Conservation (phyloP, 2,329 filamentous ascomycete species). For the Pleomassaria siparia region DNA sequence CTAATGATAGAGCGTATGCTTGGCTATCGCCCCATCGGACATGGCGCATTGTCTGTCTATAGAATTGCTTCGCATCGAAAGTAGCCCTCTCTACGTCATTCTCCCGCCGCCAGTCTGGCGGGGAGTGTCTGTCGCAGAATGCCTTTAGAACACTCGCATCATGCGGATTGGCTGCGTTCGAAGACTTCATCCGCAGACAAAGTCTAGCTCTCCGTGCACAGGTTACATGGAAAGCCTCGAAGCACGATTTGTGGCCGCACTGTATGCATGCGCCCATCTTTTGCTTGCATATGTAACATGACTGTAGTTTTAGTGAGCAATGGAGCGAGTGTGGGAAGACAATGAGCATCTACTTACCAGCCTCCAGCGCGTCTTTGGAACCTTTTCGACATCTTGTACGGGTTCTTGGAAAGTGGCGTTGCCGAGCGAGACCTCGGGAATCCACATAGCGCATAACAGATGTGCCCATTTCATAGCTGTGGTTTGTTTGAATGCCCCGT, state of each 20-base stretch:
- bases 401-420: slow-evolving; percentile 99
- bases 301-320: slow-evolving; percentile 35
- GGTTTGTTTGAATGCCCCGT: slow-evolving; percentile 97
- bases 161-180: slow-evolving; percentile 70
- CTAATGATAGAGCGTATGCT: slow-evolving; percentile 76
- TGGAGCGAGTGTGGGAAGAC: no score
- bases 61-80: slow-evolving; percentile 82
- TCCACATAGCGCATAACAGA: slow-evolving; percentile 96
- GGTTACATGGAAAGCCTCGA: slow-evolving; percentile 95
- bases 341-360: slow-evolving; percentile 48
- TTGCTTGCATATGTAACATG: slow-evolving; percentile 95
- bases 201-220: slow-evolving; percentile 86
- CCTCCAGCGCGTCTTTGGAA: slow-evolving; percentile 92
- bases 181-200: slow-evolving; percentile 96
- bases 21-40: slow-evolving; percentile 92
- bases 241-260: slow-evolving; percentile 96
- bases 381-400: slow-evolving; percentile 96
- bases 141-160: slow-evolving; percentile 86
- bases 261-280: slow-evolving; percentile 98
- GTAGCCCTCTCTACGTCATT: slow-evolving; percentile 81
- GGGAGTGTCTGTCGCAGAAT: slow-evolving; percentile 94
- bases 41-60: slow-evolving; percentile 84
- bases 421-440: slow-evolving; percentile 91
- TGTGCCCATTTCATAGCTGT: slow-evolving; percentile 97
- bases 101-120: slow-evolving; percentile 82